Base-by-base conservation (phyloP, 108 stramenopile species). In the Nitzschia sp. region DNA sequence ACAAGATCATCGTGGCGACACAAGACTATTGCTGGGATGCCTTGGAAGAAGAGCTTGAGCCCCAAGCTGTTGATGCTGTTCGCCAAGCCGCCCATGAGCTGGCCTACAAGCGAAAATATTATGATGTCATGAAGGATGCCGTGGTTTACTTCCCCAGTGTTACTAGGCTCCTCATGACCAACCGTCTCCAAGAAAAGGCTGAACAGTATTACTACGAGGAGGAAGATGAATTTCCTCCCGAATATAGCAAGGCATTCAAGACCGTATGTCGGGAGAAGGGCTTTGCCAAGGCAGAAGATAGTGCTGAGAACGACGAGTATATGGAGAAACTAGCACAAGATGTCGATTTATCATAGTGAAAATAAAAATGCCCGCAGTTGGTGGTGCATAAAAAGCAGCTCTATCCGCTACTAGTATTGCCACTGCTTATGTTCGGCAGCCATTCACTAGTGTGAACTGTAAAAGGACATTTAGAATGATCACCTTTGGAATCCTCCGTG, bases 191-290 rank as follows among this genome's bases (percentile, higher is more conserved):
- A n/a, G 66, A 75, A 44, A 63, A 53, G 17, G 73, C 73, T 8
- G 73, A 67, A 58, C 57, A 60, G 1, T 26, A 61, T 26, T 71
- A 61, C 50, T 50, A 62, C 9, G 52, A 62, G 13, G 65, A 45
- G 17, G 52, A 45, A 1, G 66, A 67, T 3, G 66, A 68, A 19
- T 62, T 65, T 8, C 66, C 73, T 34, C 41, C 63, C 32, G 66
- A 75, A 45, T 38, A 66, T 45, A 21, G 58, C 50, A 75, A 66
- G 30, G 73, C 73, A 52, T 48, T 75, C n/a, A 66, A 66, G 26
- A 66, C 66, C 1, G 66, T 66, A 19, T 47, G 46, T 66, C 66
- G 66, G 26, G 50, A 53, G 38, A 50, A 29, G 45, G 66, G 47
- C 4, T 32, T 27, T n/a, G 50, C 31, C 8, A 36, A 27, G 26